Conservation (phyloP, 2,329 filamentous ascomycete species). For the Ceratocystis destructans region DNA sequence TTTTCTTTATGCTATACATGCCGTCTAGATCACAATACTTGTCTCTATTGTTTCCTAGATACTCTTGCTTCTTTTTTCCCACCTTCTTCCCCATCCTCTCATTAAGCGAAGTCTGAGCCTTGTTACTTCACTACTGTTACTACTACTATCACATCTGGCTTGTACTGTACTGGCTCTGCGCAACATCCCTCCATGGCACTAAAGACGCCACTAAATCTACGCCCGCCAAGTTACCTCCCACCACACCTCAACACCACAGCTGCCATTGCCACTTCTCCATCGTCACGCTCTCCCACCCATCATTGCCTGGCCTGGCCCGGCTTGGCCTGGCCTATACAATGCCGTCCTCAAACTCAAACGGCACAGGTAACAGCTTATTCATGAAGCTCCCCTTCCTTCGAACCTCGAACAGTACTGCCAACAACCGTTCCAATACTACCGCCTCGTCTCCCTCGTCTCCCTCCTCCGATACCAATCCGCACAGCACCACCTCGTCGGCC, state of each 20-base stretch:
- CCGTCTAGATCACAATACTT: background rate
- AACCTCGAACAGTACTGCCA: background rate
- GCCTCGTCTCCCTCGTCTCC: background rate
- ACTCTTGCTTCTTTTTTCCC: background rate
- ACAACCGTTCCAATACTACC: background rate
- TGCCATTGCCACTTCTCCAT: no score
- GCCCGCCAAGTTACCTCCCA: no score
- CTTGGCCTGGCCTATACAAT: background rate
- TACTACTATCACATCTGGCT: no score
- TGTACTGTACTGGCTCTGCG: no score
- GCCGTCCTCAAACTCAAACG: background rate
- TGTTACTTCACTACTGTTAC: no score
- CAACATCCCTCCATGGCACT: background rate
- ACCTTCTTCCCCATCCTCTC: background rate
- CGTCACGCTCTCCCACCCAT: background rate
- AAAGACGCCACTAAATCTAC: no score
- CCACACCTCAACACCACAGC: no score
- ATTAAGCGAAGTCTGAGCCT: no score
- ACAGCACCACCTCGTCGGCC: background rate
- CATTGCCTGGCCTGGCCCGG: background rate
- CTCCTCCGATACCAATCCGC: background rate
- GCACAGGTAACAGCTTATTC: background rate
- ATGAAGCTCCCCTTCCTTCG: constrained; percentile 13
- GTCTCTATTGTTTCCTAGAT: background rate
- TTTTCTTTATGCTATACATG: background rate